Percentiles rank a stretch among this genome's conserved stretches.
Evolutionary conservation across 108 stramenopile genomes (phyloP).

Genomic region (Cylindrotheca fusiformis): DNA sequence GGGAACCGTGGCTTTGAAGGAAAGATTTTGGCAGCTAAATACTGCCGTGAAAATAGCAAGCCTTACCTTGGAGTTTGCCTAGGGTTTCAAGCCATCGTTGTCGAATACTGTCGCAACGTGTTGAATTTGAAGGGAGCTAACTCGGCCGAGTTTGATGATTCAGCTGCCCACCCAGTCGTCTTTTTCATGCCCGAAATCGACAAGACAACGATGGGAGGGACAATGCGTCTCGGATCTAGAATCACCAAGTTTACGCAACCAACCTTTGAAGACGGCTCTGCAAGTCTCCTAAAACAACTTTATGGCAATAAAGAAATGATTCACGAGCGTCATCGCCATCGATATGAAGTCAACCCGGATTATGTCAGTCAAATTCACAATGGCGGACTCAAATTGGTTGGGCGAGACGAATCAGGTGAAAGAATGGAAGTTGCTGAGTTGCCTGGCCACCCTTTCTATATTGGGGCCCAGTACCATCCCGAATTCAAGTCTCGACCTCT

Average conservation of each 20-base stretch:
- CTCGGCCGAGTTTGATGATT: slow-evolving; percentile 93
- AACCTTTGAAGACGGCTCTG: slow-evolving; percentile 40
- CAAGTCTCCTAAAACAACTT: slow-evolving; percentile 55
- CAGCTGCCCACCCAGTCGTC: slow-evolving; percentile 79
- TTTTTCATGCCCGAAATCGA: slow-evolving; percentile 99
- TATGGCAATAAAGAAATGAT: slow-evolving; percentile 76
- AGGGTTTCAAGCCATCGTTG: slow-evolving; percentile 97
- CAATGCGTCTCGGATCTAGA: slow-evolving; percentile 97
- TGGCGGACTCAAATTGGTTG: slow-evolving; percentile 93
- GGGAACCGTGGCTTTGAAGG: slow-evolving; percentile 90
- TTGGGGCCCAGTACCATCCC: slow-evolving; percentile 98
- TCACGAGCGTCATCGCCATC: slow-evolving; percentile 96
- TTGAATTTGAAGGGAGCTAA: slow-evolving; percentile 84
- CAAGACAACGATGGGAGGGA: slow-evolving; percentile 96
- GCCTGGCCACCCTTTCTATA: slow-evolving; percentile 95
- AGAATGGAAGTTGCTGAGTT: slow-evolving; percentile 99
- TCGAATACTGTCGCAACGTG: slow-evolving; percentile 95
- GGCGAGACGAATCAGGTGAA: slow-evolving; percentile 87
- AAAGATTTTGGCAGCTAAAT: slow-evolving; percentile 89
- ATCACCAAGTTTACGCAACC: slow-evolving; percentile 80
- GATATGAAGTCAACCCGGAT: slow-evolving; percentile 99
- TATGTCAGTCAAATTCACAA: slow-evolving; percentile 84
- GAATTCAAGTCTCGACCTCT: slow-evolving; percentile 97
- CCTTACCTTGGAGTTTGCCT: slow-evolving; percentile 96
- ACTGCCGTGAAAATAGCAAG: slow-evolving; percentile 76